Base-by-base conservation (phyloP, 2,329 filamentous ascomycete species). In the Dryadomyces sulphureus region DNA sequence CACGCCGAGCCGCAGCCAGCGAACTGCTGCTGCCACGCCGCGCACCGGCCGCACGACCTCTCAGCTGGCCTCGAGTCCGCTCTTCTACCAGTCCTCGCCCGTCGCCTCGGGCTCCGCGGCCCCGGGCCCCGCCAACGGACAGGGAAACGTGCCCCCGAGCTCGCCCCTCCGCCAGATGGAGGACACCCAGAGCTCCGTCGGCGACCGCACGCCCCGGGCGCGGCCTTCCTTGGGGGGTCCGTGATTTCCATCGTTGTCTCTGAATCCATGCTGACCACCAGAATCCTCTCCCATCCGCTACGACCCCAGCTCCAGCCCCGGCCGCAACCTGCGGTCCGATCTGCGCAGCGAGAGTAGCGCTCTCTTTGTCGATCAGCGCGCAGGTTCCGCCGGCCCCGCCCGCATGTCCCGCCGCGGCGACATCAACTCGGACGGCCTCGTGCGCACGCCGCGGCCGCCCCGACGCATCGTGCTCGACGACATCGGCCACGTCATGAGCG, bases 271-370 rank as follows among this genome's bases (percentile, higher is more conserved):
- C 39, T 41, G 14, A 41, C 22, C 22, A n/a, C 8, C 54, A 94
- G 90, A 89, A 57, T 96, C 90, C 0, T 96, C 90, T 1, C 90
- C 90, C 1, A 86, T 96, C 54, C 79, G 81, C 60, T 96, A 95
- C 60, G 85, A 86, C 47, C 79, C 87, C 32, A 94, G 87, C 62
- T 94, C 90, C 34, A 94, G 85, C 58, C 86, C 87, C 22, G 79
- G 77, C n/a, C 77, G 77, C 43, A 47, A 57, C 69, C 67, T 52
- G 65, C 78, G 81, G 53, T 81, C 84, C 45, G 80, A 90, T 59
- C 69, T 86, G 50, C 77, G 77, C 54, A 93, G 84, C 61, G 86
- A 87, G 58, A 87, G 81, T 65, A 94, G 88, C 57, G 84, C 80
- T 5, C 72, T 96, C 25, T 96, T 96, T 59, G 81, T 95, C 30